A percentile compares a stretch with the other conserved stretches of the same genome.
These are phyloP conservation scores for Fusarium globosum DNA, from an alignment of 2,329 filamentous ascomycete species.

Conservation along the genomic window DNA sequence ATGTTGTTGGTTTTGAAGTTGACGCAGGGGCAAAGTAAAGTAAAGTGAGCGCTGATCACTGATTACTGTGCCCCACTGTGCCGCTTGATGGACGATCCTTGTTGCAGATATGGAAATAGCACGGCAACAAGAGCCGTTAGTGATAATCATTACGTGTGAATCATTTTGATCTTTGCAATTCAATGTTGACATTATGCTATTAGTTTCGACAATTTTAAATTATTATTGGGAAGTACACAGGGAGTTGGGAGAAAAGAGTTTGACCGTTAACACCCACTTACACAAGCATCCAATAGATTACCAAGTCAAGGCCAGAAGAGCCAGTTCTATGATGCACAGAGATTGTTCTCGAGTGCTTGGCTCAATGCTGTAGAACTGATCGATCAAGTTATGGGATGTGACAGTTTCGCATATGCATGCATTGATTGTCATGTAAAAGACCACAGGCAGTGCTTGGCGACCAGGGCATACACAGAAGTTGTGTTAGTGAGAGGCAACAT, in stretches of 20 bases:
- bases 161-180: neutral
- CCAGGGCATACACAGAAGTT: neutral
- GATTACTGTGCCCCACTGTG: conserved; percentile 5
- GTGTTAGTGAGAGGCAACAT: conserved; percentile 1
- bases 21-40: neutral
- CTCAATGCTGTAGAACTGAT: neutral
- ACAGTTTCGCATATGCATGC: neutral
- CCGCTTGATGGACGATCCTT: conserved; percentile 24
- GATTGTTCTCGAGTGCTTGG: neutral
- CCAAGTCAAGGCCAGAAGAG: neutral
- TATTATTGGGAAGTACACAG: neutral
- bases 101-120: conserved; percentile 7
- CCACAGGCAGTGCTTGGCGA: conserved; percentile 1
- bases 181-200: too few species aligned
- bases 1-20: neutral
- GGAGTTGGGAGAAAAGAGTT: neutral
- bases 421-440: neutral
- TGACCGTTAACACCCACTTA: neutral
- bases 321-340: neutral
- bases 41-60: conserved; percentile 11
- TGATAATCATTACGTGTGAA: neutral
- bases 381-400: neutral
- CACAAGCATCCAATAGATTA: neutral
- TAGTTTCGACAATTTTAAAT: neutral
- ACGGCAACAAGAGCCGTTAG: neutral